Evolutionary conservation across 2,329 filamentous ascomycete species (phyloP), one percentile per base, ranked within the genome.

Genomic region (Ceratocystis harringtonii): DNA sequence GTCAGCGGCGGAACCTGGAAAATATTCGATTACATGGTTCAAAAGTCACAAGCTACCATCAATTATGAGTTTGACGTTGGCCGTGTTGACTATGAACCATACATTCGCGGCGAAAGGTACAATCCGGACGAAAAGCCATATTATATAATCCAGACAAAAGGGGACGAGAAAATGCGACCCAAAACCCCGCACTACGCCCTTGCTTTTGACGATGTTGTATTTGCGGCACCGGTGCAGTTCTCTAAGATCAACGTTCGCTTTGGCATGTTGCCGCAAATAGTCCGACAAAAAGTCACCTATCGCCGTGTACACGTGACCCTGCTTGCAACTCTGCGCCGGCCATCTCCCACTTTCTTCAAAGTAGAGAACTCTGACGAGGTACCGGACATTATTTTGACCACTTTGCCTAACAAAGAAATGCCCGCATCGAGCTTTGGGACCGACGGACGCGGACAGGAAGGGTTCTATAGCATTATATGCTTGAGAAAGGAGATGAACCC

Each of bases 1-100:
- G 82, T 97, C 0, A 75, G 82, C 15, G 91, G 91, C 5, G 94
- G 94, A 1, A 99, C 97, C 74, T 97, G 92, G 91, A 85, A 84
- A 70, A 96, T 99, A 65, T 99, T 99, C 72, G 81, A 86, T n/a
- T 77, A 80, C 57, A 95, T 96, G 88, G 77, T 92, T 1, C 78
- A 82, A 45, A 76, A 78, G 0, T 87, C 89, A 1, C 76, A 80
- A 2, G 85, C 88, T 0, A 74, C 78, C 0, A 69, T 92, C 4
- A 76, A 78, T 48, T 77, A 89, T 28, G 88, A 92, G 70, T 88
- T 87, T 0, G 79, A 82, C 0, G 87, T 96, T 0, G 78, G 79
- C 0, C 77, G 77, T 3, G 83, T 95, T 62, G 73, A 62, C 15
- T 58, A 19, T 28, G 63, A 48, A 4, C 8, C 28, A 30, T 17